A percentile compares a stretch with the other conserved stretches of the same genome.
Evolutionary conservation across 1,284 basidiomycete genomes (phyloP).

Genomic region (Sanghuangporus baumii): DNA sequence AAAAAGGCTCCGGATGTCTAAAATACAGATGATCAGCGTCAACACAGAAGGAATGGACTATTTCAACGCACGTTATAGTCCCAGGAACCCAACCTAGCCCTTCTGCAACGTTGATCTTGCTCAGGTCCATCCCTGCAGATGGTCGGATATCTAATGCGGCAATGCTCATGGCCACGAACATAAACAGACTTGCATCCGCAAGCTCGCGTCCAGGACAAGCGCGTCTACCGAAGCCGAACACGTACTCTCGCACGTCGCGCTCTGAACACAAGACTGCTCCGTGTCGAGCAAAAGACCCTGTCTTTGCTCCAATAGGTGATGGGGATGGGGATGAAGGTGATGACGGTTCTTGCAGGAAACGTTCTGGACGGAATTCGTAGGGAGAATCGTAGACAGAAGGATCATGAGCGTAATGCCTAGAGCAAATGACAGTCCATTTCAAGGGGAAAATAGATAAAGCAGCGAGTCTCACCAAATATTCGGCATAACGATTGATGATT

Average conservation of each 20-base stretch:
- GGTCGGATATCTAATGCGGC: constrained; percentile 9
- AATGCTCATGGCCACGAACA: constrained; percentile 16
- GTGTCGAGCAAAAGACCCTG: background rate
- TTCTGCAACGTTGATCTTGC: background rate
- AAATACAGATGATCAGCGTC: background rate
- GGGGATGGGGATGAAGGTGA: background rate
- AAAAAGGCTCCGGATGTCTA: constrained; percentile 24
- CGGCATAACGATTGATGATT: constrained; percentile 15
- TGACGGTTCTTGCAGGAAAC: constrained; percentile 12
- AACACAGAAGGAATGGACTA: background rate
- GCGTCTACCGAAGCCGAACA: constrained; percentile 15
- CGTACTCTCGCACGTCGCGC: constrained; percentile 12
- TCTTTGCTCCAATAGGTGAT: background rate
- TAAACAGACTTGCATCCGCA: constrained; percentile 19
- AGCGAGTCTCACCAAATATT: constrained; percentile 16
- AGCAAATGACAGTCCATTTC: background rate
- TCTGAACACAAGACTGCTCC: background rate
- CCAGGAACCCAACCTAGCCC: constrained; percentile 1
- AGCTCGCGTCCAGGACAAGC: constrained; percentile 18
- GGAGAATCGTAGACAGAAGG: constrained; percentile 15
- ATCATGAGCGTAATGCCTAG: constrained; percentile 15
- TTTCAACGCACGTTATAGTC: constrained; percentile 12
- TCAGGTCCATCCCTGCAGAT: background rate
- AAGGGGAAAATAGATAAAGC: background rate
- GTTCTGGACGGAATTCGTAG: constrained; percentile 18